phyloP scores from a whole-genome alignment of 768 basidiomycete genomes.

The Coprinellus micaceus region DNA sequence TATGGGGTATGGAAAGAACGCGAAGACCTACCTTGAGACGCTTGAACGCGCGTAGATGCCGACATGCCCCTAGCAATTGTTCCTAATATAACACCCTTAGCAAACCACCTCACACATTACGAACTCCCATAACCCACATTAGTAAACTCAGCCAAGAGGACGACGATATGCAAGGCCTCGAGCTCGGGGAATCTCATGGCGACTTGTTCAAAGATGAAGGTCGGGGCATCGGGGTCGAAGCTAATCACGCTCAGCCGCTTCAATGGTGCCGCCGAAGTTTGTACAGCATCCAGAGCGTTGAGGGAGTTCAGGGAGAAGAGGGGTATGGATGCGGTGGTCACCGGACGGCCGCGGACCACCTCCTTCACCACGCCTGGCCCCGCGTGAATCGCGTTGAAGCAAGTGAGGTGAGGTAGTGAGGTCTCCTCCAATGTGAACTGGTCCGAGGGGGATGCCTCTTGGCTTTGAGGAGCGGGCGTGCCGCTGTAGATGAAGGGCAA shows the following conservation, averaged over 20 bases:
- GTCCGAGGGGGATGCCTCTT: constrained; percentile 6
- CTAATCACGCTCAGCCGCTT: constrained; percentile 55
- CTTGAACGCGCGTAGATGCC: constrained; percentile 40
- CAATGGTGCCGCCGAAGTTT: constrained; percentile 35
- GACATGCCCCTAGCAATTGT: constrained; percentile 37
- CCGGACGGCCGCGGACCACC: constrained; percentile 44
- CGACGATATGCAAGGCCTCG: constrained; percentile 60
- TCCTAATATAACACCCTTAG: constrained; percentile 21
- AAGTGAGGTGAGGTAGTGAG: constrained; percentile 45
- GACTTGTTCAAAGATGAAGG: constrained; percentile 44
- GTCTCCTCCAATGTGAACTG: constrained; percentile 32
- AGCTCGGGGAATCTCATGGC: constrained; percentile 44
- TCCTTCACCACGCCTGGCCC: constrained; percentile 42
- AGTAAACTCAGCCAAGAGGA: constrained; percentile 47
- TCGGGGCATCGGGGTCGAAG: constrained; percentile 46
- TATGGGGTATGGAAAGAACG: not conserved
- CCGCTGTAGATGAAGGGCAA: constrained; percentile 22
- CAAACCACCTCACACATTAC: constrained; percentile 10
- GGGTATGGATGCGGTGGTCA: constrained; percentile 52
- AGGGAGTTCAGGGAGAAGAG: constrained; percentile 39
- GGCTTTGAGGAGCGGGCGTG: constrained; percentile 14
- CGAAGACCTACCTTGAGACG: constrained; percentile 21
- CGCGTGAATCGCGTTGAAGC: constrained; percentile 54
- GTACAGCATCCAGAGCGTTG: constrained; percentile 43
- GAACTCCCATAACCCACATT: constrained; percentile 38